phyloP scores from a whole-genome alignment of 2,329 filamentous ascomycete species.

The Ceratocystis alfenasii region DNA sequence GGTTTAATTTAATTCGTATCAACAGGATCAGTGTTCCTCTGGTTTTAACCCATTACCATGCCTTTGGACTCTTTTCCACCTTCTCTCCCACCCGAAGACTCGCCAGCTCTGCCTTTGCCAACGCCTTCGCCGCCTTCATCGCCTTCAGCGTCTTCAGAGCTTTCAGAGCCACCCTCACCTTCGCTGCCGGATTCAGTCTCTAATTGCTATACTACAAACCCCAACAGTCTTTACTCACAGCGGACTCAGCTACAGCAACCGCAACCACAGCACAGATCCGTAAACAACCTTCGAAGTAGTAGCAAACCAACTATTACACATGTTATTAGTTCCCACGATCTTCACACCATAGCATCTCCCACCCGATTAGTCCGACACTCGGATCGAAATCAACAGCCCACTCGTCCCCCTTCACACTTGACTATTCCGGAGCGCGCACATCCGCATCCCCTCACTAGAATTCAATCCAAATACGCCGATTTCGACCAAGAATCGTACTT shows the following conservation, averaged over 20 bases:
- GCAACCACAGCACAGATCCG: not conserved
- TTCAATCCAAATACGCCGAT: not conserved
- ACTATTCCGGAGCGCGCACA: not conserved
- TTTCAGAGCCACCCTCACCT: too few species aligned
- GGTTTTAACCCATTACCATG: not conserved
- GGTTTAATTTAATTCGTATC: not conserved
- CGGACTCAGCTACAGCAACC: not conserved
- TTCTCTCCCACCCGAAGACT: not conserved
- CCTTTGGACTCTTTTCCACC: not conserved
- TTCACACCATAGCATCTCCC: not conserved
- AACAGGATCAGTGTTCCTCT: constrained; percentile 1
- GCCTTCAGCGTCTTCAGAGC: not conserved
- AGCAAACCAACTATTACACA: not conserved
- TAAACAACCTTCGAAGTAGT: not conserved
- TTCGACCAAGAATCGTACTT: not conserved
- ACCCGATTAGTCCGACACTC: constrained; percentile 5
- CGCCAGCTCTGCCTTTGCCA: not conserved
- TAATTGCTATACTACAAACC: constrained; percentile 1
- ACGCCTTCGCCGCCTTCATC: not conserved
- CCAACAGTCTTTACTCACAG: not conserved
- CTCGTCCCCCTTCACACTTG: not conserved
- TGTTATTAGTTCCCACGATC: not conserved
- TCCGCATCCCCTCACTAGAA: constrained; percentile 6
- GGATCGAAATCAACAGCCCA: not conserved
- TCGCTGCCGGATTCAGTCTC: constrained; percentile 6